A percentile compares a stretch with the other conserved stretches of the same genome.
Evolutionary conservation across 371 early-diverging fungal species (phyloP).

Genomic region (Rhizopus delemar): DNA sequence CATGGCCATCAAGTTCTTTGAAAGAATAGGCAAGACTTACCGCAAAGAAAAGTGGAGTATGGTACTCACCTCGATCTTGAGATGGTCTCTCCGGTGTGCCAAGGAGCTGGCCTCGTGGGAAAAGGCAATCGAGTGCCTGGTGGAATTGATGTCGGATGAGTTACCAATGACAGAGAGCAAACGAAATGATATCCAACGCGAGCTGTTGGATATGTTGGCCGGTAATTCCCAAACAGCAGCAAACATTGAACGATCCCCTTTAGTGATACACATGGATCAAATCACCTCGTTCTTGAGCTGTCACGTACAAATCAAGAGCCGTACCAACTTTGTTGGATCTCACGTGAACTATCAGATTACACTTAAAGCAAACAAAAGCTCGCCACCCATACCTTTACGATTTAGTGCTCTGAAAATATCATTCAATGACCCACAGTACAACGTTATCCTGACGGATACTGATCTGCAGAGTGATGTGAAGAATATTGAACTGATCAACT

Average conservation of each 20-base stretch:
- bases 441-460: slow-evolving; percentile 29
- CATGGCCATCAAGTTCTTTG: slow-evolving; percentile 87
- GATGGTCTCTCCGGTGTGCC: slow-evolving; percentile 73
- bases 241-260: slow-evolving; percentile 23
- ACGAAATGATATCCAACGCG: slow-evolving; percentile 50
- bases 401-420: slow-evolving; percentile 51
- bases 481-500: slow-evolving; percentile 28
- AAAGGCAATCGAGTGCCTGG: slow-evolving; percentile 63
- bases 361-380: slow-evolving; percentile 31
- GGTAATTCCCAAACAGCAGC: slow-evolving; percentile 8
- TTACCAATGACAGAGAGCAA: slow-evolving; percentile 47
- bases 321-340: slow-evolving; percentile 36
- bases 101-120: slow-evolving; percentile 67
- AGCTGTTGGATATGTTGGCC: slow-evolving; percentile 37
- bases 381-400: slow-evolving; percentile 44
- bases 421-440: slow-evolving; percentile 59
- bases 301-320: slow-evolving; percentile 49
- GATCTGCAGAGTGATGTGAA: slow-evolving; percentile 15
- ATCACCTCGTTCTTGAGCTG: slow-evolving; percentile 65
- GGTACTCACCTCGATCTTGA: slow-evolving; percentile 68
- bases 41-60: slow-evolving; percentile 83
- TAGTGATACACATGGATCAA: slow-evolving; percentile 69
- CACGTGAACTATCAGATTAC: slow-evolving; percentile 39
- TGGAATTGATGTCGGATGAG: slow-evolving; percentile 68
- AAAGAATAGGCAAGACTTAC: slow-evolving; percentile 85